Conservation (phyloP, 1,284 basidiomycete genomes). For the Tremellales sp. region DNA sequence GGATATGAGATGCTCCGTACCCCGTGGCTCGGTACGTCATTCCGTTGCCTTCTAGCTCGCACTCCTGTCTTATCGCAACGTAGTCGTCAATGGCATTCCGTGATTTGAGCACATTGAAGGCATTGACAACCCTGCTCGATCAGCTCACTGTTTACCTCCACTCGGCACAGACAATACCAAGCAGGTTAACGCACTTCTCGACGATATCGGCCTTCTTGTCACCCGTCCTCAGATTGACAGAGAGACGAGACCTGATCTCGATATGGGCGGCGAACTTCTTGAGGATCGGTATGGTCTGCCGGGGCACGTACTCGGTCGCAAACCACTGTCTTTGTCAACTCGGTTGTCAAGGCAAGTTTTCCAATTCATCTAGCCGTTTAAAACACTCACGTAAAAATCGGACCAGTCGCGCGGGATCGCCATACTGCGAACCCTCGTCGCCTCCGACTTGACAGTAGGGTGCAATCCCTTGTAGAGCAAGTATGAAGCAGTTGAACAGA, state of each 20-base stretch:
- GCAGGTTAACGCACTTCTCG: conserved; percentile 32
- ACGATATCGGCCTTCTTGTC: conserved; percentile 39
- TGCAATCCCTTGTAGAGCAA: too few relatives aligned
- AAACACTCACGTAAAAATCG: too few relatives aligned
- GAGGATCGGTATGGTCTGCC: conserved; percentile 30
- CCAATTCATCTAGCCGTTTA: too few relatives aligned
- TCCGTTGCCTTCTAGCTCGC: conserved; percentile 12
- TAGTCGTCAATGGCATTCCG: conserved; percentile 15
- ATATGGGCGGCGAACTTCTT: conserved; percentile 23
- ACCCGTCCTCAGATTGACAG: conserved; percentile 20
- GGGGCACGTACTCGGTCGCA: conserved; percentile 21
- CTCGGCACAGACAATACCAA: too few relatives aligned
- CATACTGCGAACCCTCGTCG: too few relatives aligned
- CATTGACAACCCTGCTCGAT: conserved; percentile 10
- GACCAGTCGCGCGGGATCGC: too few relatives aligned
- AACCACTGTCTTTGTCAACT: conserved; percentile 36
- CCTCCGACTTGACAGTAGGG: too few relatives aligned
- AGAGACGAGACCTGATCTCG: conserved; percentile 7
- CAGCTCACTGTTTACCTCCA: too few relatives aligned
- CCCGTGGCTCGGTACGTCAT: too few relatives aligned
- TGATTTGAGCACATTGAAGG: conserved; percentile 21
- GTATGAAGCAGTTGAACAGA: too few relatives aligned
- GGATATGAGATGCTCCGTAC: neutral
- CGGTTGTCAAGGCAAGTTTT: too few relatives aligned
- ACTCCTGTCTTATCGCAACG: conserved; percentile 14